These are phyloP conservation scores for Xerocomellus intermedius DNA, from an alignment of 768 basidiomycete genomes.

Conservation along the genomic window DNA sequence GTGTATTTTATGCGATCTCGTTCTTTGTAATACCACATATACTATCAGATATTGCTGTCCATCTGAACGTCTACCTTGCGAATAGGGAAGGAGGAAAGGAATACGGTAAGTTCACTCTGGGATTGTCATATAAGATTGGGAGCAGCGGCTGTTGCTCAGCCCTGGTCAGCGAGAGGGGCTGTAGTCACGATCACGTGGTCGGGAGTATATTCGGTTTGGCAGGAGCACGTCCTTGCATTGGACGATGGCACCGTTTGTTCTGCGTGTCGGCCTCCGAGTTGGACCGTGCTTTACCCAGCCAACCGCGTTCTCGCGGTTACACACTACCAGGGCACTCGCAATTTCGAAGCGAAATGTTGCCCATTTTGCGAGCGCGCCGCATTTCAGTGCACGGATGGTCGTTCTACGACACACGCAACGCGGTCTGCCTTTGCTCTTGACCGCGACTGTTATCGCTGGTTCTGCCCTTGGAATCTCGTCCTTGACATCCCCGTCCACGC, in stretches of 20 bases:
- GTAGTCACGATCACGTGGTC: conserved; percentile 18
- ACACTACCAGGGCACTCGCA: neutral
- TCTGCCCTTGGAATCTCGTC: conserved; percentile 46
- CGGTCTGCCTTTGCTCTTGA: conserved; percentile 19
- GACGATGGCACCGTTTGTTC: conserved; percentile 13
- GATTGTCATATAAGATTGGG: conserved; percentile 21
- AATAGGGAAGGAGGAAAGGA: conserved; percentile 26
- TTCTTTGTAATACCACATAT: neutral
- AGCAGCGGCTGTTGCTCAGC: conserved; percentile 53
- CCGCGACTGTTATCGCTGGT: conserved; percentile 37
- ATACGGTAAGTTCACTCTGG: neutral
- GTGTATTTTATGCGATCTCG: neutral
- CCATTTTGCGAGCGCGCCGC: neutral
- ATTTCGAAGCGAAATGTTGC: conserved; percentile 1
- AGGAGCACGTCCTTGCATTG: neutral
- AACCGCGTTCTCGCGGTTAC: neutral
- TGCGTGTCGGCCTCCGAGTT: conserved; percentile 18
- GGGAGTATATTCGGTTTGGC: neutral
- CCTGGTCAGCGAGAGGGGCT: conserved; percentile 11
- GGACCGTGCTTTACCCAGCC: conserved; percentile 4
- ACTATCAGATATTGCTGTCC: neutral
- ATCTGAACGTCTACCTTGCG: conserved; percentile 7
- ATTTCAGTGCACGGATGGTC: neutral
- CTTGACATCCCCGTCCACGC: conserved; percentile 30
- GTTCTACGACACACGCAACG: conserved; percentile 6